Base-by-base conservation (phyloP, 169 alveolate genomes). In the Plasmodium gallinaceum region DNA sequence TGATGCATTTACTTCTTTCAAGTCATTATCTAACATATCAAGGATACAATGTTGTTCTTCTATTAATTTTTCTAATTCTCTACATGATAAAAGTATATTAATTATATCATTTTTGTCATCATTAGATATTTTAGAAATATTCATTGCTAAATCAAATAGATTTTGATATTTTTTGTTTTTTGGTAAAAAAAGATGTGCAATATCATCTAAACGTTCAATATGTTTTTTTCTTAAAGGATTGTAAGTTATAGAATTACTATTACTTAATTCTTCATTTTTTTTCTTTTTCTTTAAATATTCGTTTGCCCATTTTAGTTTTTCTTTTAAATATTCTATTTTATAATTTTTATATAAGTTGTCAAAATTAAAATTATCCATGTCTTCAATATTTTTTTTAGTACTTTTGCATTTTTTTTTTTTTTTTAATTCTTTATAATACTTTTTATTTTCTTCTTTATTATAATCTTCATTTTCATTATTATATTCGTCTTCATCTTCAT, bases 11-110 rank as follows among this genome's bases (percentile, higher is more conserved):
- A 96, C 97, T 74, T 95, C 96, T 5, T 88, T 24, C 46, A 95
- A 74, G 42, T 95, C 97, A 74, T 95, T 95, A 58, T 95, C 97
- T 39, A 95, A 83, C 95, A 95, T 89, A 46, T 95, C 96, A 71
- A 95, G 62, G n/a, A 94, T 95, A 24, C 89, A 66, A 74, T 94
- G 97, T 62, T 95, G 97, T 62, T 95, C 97, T 72, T 95, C 97
- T 46, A 95, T 95, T 43, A 93, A 74, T 73, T 93, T 94, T 64
- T 95, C 97, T 60, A 95, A 91, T 46, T 94, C 92, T 58, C 97
- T 88, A 65, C 97, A 95, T 0, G 96, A 94, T 14, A 95, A 74
- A 60, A 95, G 93, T 92, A 95, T 83, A 54, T 87, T 90, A 14
- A 95, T 91, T 51, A 95, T 70, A 62, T 95, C 96, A 71, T 91